phyloP scores from a whole-genome alignment of 1,139 yeast species.

The Geotrichum armillariae region DNA sequence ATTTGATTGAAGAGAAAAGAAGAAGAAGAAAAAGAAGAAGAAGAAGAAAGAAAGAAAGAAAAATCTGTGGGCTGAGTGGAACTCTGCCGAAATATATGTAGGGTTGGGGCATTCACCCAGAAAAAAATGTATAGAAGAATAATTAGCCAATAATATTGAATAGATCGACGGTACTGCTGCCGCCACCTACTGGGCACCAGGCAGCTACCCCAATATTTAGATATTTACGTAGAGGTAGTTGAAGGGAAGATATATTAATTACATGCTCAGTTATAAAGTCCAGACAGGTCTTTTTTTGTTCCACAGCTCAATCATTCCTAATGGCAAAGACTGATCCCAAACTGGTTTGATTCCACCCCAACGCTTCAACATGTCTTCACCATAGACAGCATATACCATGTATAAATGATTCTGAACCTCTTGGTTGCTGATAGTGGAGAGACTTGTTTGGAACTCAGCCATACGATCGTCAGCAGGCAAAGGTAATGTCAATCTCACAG shows the following conservation, averaged over 20 bases:
- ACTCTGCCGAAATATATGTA: too few relatives aligned
- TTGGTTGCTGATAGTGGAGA: neutral
- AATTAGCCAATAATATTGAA: too few relatives aligned
- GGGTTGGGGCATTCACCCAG: too few relatives aligned
- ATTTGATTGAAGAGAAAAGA: neutral
- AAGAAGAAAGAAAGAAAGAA: neutral
- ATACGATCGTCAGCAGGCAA: neutral
- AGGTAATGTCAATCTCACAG: neutral
- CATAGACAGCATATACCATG: constrained; percentile 19
- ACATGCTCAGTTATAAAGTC: too few relatives aligned
- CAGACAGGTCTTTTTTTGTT: constrained; percentile 18
- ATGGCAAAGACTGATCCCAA: constrained; percentile 14
- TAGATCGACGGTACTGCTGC: too few relatives aligned
- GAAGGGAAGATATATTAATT: too few relatives aligned
- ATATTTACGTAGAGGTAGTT: too few relatives aligned
- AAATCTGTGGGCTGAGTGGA: neutral
- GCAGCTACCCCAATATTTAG: too few relatives aligned
- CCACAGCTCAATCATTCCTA: constrained; percentile 18
- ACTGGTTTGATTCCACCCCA: constrained; percentile 19
- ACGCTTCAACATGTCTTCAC: constrained; percentile 18
- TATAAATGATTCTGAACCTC: constrained; percentile 1
- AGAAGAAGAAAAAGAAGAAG: neutral
- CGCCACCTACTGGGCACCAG: too few relatives aligned
- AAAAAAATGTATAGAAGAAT: too few relatives aligned
- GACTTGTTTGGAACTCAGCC: neutral